A percentile compares a stretch with the other conserved stretches of the same genome.
Conservation (phyloP, 2,329 filamentous ascomycete species). For the Paecilomyces sp. region DNA sequence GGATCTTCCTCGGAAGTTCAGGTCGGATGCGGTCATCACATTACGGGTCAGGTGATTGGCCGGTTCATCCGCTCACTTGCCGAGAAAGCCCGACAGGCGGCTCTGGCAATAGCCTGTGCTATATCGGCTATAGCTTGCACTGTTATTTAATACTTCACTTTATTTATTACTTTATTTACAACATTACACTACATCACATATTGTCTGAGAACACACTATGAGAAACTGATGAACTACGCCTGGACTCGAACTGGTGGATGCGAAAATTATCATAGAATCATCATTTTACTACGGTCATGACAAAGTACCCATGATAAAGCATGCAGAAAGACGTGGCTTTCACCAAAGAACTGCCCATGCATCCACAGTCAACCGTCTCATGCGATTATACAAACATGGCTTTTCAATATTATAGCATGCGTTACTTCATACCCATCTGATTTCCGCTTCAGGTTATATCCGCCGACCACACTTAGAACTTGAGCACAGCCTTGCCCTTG, state of each 20-base stretch:
- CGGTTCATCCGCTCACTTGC: slow-evolving; percentile 22
- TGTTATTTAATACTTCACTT: no score
- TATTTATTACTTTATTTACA: no score
- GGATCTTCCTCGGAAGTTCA: slow-evolving; percentile 30
- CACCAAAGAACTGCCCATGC: not conserved
- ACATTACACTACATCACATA: not conserved
- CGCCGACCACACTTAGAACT: slow-evolving; percentile 45
- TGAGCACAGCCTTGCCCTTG: slow-evolving; percentile 78
- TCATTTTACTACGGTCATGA: not conserved
- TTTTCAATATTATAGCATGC: not conserved
- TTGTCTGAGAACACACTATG: not conserved
- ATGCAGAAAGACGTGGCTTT: not conserved
- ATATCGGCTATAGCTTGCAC: not conserved
- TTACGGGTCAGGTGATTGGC: slow-evolving; percentile 30
- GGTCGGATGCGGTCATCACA: slow-evolving; percentile 33
- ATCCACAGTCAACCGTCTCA: not conserved
- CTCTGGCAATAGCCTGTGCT: not conserved
- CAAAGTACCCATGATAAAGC: not conserved
- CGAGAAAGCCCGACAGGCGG: slow-evolving; percentile 28
- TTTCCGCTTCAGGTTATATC: not conserved
- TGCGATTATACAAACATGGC: not conserved
- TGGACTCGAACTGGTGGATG: not conserved
- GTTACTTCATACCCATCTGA: not conserved
- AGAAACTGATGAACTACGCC: not conserved
- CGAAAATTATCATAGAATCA: not conserved